These are phyloP conservation scores for Nemania sp. DNA, from an alignment of 2,329 filamentous ascomycete species.

Conservation along the genomic window DNA sequence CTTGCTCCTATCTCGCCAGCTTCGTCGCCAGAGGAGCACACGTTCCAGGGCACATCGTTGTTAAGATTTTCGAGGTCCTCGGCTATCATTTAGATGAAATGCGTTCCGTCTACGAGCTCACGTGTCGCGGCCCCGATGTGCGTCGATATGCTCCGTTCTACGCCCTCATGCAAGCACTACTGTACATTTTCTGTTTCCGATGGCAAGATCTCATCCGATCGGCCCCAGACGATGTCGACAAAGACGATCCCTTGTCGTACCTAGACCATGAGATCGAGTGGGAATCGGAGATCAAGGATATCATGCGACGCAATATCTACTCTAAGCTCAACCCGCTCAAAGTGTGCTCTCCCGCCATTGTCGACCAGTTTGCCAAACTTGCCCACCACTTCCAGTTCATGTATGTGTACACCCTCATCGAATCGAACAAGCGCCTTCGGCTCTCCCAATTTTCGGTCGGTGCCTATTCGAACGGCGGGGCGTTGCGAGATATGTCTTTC, in stretches of 20 bases:
- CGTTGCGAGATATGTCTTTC: conserved; percentile 55
- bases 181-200: conserved; percentile 97
- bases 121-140: conserved; percentile 82
- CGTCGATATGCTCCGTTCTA: conserved; percentile 85
- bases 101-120: conserved; percentile 70
- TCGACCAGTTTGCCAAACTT: conserved; percentile 87
- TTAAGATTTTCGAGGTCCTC: conserved; percentile 79
- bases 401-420: conserved; percentile 85
- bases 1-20: conserved; percentile 89
- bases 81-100: conserved; percentile 76
- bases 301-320: conserved; percentile 77
- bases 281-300: conserved; percentile 73
- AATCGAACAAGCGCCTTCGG: conserved; percentile 88
- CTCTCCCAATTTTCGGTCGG: conserved; percentile 69
- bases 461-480: conserved; percentile 58
- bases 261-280: conserved; percentile 76
- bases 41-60: conserved; percentile 75
- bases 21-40: conserved; percentile 90
- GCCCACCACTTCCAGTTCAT: conserved; percentile 83
- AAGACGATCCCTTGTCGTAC: conserved; percentile 62
- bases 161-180: conserved; percentile 80
- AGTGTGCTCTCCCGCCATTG: conserved; percentile 88
- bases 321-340: conserved; percentile 93
- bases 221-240: conserved; percentile 62
- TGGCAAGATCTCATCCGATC: conserved; percentile 85